These are phyloP conservation scores for Sugiyamaella chiloensis DNA, from an alignment of 805 yeast genomes.

Conservation along the genomic window DNA sequence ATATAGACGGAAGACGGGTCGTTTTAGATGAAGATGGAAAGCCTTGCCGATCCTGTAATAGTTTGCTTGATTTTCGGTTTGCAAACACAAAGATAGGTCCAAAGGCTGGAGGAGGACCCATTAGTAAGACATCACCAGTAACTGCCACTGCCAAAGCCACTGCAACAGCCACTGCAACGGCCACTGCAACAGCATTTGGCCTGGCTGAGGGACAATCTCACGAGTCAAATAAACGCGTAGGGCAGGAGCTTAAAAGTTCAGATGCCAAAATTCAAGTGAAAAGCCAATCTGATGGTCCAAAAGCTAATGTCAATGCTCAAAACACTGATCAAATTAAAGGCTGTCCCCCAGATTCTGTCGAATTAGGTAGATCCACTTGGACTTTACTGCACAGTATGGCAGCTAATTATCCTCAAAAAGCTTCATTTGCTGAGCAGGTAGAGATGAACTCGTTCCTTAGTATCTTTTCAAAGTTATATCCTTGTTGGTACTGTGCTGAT, in stretches of 20 bases:
- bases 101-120: constrained; percentile 11
- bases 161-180: background rate
- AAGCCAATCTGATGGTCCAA: constrained; percentile 9
- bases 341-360: constrained; percentile 86
- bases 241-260: too few species aligned
- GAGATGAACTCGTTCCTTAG: constrained; percentile 70
- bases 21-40: constrained; percentile 86
- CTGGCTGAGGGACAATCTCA: background rate
- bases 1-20: constrained; percentile 55
- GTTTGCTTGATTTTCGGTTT: constrained; percentile 72
- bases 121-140: background rate
- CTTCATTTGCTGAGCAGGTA: constrained; percentile 56
- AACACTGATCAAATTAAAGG: too few species aligned
- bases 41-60: constrained; percentile 94
- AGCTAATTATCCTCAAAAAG: constrained; percentile 76
- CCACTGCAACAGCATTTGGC: background rate
- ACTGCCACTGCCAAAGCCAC: background rate
- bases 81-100: constrained; percentile 39
- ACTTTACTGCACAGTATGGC: constrained; percentile 86
- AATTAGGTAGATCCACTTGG: constrained; percentile 87
- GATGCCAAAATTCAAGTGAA: constrained; percentile 16
- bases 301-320: constrained; percentile 36
- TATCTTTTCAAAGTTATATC: constrained; percentile 76
- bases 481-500: constrained; percentile 90
- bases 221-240: background rate